Evolutionary conservation across 108 stramenopile genomes (phyloP).

Genomic region (Discostella stelligeroides): DNA sequence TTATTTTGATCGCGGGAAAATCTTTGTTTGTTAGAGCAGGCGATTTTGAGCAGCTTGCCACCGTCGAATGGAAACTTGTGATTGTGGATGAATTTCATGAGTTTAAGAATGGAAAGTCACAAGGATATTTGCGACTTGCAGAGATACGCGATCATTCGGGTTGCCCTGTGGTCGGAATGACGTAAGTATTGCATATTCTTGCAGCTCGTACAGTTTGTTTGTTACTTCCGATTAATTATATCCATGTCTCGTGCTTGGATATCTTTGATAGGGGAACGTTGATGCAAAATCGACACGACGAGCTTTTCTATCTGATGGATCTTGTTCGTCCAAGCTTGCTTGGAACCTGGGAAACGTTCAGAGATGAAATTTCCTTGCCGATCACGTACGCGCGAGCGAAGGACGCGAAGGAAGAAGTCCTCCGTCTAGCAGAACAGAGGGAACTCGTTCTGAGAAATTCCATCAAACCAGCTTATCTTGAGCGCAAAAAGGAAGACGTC

Average conservation of each 20-base stretch:
- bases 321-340: conserved; percentile 68
- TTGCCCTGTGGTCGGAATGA: conserved; percentile 54
- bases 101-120: conserved; percentile 57
- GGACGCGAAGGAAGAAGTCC: conserved; percentile 47
- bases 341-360: conserved; percentile 64
- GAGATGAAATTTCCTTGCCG: conserved; percentile 49
- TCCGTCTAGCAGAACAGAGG: conserved; percentile 35
- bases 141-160: conserved; percentile 33
- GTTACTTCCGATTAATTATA: conserved; percentile 29
- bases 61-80: conserved; percentile 74
- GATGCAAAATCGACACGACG: conserved; percentile 77
- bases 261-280: conserved; percentile 63
- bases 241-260: conserved; percentile 34
- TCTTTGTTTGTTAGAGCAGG: conserved; percentile 48
- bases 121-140: conserved; percentile 28
- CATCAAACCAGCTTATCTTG: conserved; percentile 56
- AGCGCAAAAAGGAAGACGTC: conserved; percentile 66
- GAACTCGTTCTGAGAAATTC: conserved; percentile 50
- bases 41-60: conserved; percentile 45
- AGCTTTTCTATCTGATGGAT: conserved; percentile 77
- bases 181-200: conserved; percentile 18
- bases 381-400: conserved; percentile 69
- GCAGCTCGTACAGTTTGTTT: conserved; percentile 22
- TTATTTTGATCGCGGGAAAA: conserved; percentile 71
- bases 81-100: conserved; percentile 88